Percentiles rank a stretch among this genome's conserved stretches.
These are phyloP conservation scores for Aspergillus kassunensis DNA, from an alignment of 495 filamentous ascomycete species.

Conservation along the genomic window DNA sequence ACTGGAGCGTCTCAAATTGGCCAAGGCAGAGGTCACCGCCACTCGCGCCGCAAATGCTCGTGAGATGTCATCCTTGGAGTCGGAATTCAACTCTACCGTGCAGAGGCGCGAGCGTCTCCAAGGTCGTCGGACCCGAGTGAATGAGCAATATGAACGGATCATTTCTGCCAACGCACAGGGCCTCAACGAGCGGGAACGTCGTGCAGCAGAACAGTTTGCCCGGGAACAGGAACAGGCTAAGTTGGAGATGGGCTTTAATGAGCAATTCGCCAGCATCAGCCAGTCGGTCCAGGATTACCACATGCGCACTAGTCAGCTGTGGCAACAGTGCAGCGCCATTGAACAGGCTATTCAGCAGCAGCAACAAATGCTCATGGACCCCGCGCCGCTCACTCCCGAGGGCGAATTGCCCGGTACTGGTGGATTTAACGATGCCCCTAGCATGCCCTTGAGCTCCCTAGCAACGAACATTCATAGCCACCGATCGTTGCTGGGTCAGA, in stretches of 20 bases:
- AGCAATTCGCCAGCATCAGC: slow-evolving; percentile 42
- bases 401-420: slow-evolving; percentile 48
- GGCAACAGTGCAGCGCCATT: slow-evolving; percentile 45
- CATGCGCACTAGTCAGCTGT: slow-evolving; percentile 41
- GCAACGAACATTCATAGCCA: slow-evolving; percentile 30
- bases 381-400: slow-evolving; percentile 46
- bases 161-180: slow-evolving; percentile 71
- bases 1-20: slow-evolving; percentile 56
- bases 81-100: slow-evolving; percentile 61
- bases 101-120: slow-evolving; percentile 77
- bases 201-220: slow-evolving; percentile 61
- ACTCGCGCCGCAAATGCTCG: slow-evolving; percentile 62
- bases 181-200: slow-evolving; percentile 69
- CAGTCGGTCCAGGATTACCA: slow-evolving; percentile 48
- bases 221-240: slow-evolving; percentile 61
- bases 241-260: slow-evolving; percentile 46
- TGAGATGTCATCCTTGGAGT: slow-evolving; percentile 58
- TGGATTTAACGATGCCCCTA: slow-evolving; percentile 29
- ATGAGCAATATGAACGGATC: slow-evolving; percentile 74
- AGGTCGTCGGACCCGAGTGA: slow-evolving; percentile 68
- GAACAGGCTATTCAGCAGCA: slow-evolving; percentile 46
- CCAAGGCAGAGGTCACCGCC: slow-evolving; percentile 54
- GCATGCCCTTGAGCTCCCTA: slow-evolving; percentile 21
- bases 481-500: slow-evolving; percentile 38
- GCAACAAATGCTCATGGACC: slow-evolving; percentile 43